Evolutionary conservation across 1,139 yeast species (phyloP).

Genomic region (Yamadazyma buinensis): DNA sequence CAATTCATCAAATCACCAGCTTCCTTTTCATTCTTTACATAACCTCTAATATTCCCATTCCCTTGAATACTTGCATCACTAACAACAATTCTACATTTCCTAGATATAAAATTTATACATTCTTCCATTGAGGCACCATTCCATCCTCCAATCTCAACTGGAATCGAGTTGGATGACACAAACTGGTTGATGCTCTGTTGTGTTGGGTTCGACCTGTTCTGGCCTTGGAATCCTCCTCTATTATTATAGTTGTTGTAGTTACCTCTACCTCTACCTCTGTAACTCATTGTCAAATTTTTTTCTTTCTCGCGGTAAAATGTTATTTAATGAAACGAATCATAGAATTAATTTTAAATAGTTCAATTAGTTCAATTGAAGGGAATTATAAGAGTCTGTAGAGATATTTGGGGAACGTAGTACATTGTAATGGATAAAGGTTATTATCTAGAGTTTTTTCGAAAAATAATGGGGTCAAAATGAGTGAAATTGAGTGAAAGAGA

Average conservation of each 20-base stretch:
- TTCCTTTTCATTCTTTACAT: conserved; percentile 51
- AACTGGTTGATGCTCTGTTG: conserved; percentile 24
- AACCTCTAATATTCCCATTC: conserved; percentile 53
- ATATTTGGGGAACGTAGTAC: too few species aligned
- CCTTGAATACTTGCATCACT: conserved; percentile 42
- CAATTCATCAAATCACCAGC: conserved; percentile 58
- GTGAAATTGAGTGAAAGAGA: too few species aligned
- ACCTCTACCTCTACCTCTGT: conserved; percentile 43
- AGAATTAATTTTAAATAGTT: too few species aligned
- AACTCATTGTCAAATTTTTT: conserved; percentile 28
- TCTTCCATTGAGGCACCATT: conserved; percentile 72
- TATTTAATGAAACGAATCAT: too few species aligned
- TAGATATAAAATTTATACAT: conserved; percentile 60
- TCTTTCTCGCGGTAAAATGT: too few species aligned
- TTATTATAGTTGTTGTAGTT: conserved; percentile 12
- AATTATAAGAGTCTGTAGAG: too few species aligned
- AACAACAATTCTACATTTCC: conserved; percentile 61
- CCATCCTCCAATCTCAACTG: conserved; percentile 75
- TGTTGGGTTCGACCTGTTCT: conserved; percentile 15
- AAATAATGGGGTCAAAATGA: too few species aligned
- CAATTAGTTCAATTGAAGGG: too few species aligned
- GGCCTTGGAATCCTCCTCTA: neutral
- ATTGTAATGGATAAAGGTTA: too few species aligned
- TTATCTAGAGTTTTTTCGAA: too few species aligned
- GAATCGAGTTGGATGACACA: conserved; percentile 33